Evolutionary conservation across 108 stramenopile species (phyloP), one percentile per base, ranked within the genome.

Genomic region (Cylindrotheca fusiformis): DNA sequence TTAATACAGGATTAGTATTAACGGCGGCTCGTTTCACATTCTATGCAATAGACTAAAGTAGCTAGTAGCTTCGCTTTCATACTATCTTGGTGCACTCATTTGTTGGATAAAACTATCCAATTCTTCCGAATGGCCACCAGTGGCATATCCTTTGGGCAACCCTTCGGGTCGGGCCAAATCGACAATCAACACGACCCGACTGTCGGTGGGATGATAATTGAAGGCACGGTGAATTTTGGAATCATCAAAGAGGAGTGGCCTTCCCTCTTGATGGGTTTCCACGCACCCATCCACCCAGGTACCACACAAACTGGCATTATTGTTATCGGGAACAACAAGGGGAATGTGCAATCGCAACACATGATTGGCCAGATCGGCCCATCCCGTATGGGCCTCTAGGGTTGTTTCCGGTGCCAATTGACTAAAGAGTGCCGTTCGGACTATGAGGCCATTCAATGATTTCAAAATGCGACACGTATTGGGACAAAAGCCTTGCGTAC

Each of bases 221-320:
- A 92, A 98, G 18, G 97, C 94, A 28, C 94, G 82, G 77, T 97
- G 96, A 36, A 83, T 75, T 80, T 97, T 95, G 61, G 88, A 93
- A 73, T 98, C 98, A 67, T 98, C 98, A 77, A 98, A 98, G 23
- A 85, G 75, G 1, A 97, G 50, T 0, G 94, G 64, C 27, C 80
- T 74, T 20, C 95, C 94, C 41, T 73, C 83, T 32, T 33, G 55
- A 61, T 97, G 96, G 12, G 69, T 85, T 70, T 91, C 76, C 36
- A 97, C 88, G 61, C 93, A 93, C 21, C 94, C 96, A 64, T 98
- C 96, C 3, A 98, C 98, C 95, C 94, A 95, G 20, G 91, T 81
- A 8, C 98, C 98, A 74, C 97, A 98, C 30, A 78, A 56, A 22
- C 75, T 76, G 18, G 62, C 63, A 32, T 33, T 23, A 2, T 31